These are phyloP conservation scores for Claviceps spartinae DNA, from an alignment of 2,329 filamentous ascomycete species.

Conservation along the genomic window DNA sequence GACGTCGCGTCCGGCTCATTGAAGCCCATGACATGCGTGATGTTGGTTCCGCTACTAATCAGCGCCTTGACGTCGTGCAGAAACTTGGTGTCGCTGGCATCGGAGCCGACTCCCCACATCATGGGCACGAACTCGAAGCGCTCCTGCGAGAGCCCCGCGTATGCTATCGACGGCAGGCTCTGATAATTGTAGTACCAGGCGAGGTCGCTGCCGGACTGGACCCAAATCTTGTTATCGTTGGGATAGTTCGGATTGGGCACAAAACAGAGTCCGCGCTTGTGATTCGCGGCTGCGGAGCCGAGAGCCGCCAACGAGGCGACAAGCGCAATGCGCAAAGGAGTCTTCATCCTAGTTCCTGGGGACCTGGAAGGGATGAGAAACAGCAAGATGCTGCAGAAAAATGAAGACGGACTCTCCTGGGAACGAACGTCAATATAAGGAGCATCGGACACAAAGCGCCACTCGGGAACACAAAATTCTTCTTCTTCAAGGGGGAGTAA, in stretches of 20 bases:
- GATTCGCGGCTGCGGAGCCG: constrained; percentile 17
- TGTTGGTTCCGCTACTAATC: constrained; percentile 38
- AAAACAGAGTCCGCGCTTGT: constrained; percentile 62
- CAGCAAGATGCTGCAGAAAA: not conserved
- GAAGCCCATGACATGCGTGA: constrained; percentile 59
- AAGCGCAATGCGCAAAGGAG: not conserved
- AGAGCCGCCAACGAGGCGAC: constrained; percentile 11
- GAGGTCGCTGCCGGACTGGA: constrained; percentile 39
- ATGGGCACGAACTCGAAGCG: constrained; percentile 66
- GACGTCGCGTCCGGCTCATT: constrained; percentile 60
- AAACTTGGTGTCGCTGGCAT: constrained; percentile 44
- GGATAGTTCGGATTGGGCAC: constrained; percentile 41
- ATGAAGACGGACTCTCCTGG: not conserved
- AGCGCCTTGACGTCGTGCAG: constrained; percentile 42
- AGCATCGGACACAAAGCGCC: not conserved
- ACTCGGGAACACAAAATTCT: not conserved
- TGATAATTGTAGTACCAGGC: constrained; percentile 83
- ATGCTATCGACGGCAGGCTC: constrained; percentile 39
- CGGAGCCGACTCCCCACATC: constrained; percentile 52
- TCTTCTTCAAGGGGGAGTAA: not conserved
- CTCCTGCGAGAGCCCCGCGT: constrained; percentile 32
- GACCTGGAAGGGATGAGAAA: not conserved
- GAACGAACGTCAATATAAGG: not conserved
- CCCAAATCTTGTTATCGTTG: constrained; percentile 54
- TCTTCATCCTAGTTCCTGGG: not conserved